Conservation (phyloP, 2,329 filamentous ascomycete genomes). For the Esteya vermicola region DNA sequence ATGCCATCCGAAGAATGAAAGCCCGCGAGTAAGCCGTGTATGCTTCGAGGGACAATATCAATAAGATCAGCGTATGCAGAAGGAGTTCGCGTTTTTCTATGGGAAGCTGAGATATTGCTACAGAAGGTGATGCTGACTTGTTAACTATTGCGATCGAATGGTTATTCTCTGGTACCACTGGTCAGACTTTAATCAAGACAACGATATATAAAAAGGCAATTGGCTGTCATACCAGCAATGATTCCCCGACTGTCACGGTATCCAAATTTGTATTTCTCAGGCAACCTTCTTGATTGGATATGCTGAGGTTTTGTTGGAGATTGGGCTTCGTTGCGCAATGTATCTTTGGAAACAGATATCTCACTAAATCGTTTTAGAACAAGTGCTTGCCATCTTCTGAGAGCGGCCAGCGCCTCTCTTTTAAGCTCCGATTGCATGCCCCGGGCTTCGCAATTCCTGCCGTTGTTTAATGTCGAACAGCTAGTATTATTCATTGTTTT, state of each 20-base stretch:
- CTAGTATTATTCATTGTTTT: slow-evolving; percentile 4
- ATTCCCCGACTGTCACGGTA: neutral
- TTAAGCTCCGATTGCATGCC: slow-evolving; percentile 43
- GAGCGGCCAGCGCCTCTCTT: slow-evolving; percentile 54
- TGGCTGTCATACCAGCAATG: too few species aligned
- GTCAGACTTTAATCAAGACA: neutral
- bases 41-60: slow-evolving; percentile 62
- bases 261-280: neutral
- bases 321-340: slow-evolving; percentile 6
- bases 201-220: too few species aligned
- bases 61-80: slow-evolving; percentile 56
- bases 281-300: neutral
- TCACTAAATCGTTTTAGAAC: slow-evolving; percentile 60
- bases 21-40: slow-evolving; percentile 63
- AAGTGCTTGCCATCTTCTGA: slow-evolving; percentile 65
- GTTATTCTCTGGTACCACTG: neutral
- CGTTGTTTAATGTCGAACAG: slow-evolving; percentile 7
- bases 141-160: too few species aligned
- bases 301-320: neutral
- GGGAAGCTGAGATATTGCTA: slow-evolving; percentile 30
- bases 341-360: slow-evolving; percentile 38
- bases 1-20: slow-evolving; percentile 54
- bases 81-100: slow-evolving; percentile 51
- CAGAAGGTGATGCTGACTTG: neutral
- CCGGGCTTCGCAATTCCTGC: slow-evolving; percentile 49